phyloP scores from a whole-genome alignment of 106 monocot genomes.

The Phalaenopsis equestris region DNA sequence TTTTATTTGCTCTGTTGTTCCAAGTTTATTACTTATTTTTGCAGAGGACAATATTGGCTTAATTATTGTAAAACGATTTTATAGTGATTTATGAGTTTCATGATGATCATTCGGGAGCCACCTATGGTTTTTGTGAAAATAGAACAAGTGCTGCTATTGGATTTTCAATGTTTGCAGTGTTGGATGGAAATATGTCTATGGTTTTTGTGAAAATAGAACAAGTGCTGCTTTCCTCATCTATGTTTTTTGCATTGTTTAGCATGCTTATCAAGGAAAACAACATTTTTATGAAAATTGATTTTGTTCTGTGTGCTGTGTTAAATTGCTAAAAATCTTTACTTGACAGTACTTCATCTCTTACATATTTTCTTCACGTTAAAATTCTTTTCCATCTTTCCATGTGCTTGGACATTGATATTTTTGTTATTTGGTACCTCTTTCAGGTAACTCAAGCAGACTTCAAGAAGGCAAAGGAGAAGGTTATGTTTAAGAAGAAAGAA shows the following conservation, averaged over 20 bases:
- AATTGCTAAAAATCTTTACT: neutral
- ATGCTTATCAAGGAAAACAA: neutral
- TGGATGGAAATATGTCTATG: too few species aligned
- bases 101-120: too few species aligned
- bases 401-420: neutral
- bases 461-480: conserved; percentile 94
- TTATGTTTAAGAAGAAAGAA: conserved; percentile 97
- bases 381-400: neutral
- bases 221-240: neutral
- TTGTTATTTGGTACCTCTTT: neutral
- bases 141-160: neutral
- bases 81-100: too few species aligned
- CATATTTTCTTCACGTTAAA: neutral
- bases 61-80: too few species aligned
- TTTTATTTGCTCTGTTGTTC: too few species aligned
- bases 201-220: too few species aligned
- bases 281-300: neutral
- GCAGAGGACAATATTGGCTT: too few species aligned
- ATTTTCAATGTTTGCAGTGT: too few species aligned
- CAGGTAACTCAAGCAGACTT: conserved; percentile 78
- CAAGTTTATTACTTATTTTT: too few species aligned
- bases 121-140: neutral
- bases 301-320: neutral
- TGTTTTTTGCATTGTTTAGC: neutral
- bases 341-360: neutral